Evolutionary conservation across 192 early-diverging fungal species (phyloP), one percentile per base, ranked within the genome.

Genomic region (Gryganskiella cystojenkinii): DNA sequence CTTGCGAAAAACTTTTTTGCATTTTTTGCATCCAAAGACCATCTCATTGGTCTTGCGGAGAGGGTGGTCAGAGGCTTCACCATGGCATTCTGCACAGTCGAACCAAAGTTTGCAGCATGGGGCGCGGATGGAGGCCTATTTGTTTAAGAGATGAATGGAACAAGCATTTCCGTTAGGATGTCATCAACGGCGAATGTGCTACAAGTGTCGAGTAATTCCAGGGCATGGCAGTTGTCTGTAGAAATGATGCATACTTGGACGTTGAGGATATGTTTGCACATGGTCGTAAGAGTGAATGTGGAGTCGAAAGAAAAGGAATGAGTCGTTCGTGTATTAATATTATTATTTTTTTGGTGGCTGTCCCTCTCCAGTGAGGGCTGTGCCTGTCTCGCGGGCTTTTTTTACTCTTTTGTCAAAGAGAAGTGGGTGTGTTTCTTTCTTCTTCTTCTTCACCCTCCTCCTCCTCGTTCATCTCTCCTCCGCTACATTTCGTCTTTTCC

Each of bases 211-310:
- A n/a, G n/a, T n/a, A n/a, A n/a, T n/a, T n/a, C n/a, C n/a, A n/a
- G n/a, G n/a, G n/a, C n/a, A n/a, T n/a, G n/a, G n/a, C n/a, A n/a
- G n/a, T n/a, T n/a, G n/a, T n/a, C n/a, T n/a, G n/a, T n/a, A n/a
- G n/a, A n/a, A n/a, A n/a, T n/a, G n/a, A n/a, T 34, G 14, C 54
- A 43, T 88, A 93, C 96, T 85, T 99, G 97, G 25, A 95, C 96
- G 87, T 99, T 99, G 55, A 99, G 87, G 61, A 99, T 86, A 79
- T 99, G 97, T 87, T 99, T 99, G 87, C 97, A 95, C 94, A 95
- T 95, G 70, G 49, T 69, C 25, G 43, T 24, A 17, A 53, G 60
- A 14, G 60, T 61, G 68, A 9, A 31, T 37, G 3, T 10, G 31
- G 28, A 35, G 13, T 28, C 17, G 33, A 31, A 37, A 50, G 45